Percentiles rank a stretch among this genome's conserved stretches.
phyloP scores from a whole-genome alignment of 805 yeast species.

The Candida awuae region DNA sequence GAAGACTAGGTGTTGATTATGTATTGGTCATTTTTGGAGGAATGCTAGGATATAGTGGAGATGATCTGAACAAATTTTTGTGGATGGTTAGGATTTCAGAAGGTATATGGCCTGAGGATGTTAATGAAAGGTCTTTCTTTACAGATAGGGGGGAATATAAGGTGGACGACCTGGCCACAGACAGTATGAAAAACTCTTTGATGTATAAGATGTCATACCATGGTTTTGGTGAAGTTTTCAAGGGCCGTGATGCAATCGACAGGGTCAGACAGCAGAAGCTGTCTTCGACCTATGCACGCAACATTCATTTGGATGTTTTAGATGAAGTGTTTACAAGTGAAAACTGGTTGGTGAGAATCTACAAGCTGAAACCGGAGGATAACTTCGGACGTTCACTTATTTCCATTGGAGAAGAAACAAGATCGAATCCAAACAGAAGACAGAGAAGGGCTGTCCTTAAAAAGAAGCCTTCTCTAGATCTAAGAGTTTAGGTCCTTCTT shows the following conservation, averaged over 20 bases:
- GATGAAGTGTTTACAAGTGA: conserved; percentile 95
- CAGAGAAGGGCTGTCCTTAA: conserved; percentile 22
- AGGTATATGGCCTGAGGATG: conserved; percentile 99
- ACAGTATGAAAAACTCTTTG: conserved; percentile 80
- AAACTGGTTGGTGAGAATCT: conserved; percentile 94
- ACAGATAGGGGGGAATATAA: conserved; percentile 81
- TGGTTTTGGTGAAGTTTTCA: conserved; percentile 67
- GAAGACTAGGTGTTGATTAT: conserved; percentile 91
- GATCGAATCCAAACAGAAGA: conserved; percentile 20
- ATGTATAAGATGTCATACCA: conserved; percentile 94
- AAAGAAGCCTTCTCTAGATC: conserved; percentile 26
- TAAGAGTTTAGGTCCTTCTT: conserved; percentile 9
- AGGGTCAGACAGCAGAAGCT: conserved; percentile 77
- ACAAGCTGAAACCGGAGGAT: conserved; percentile 84
- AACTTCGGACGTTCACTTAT: conserved; percentile 72
- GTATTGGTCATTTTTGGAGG: conserved; percentile 93
- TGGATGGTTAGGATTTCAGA: conserved; percentile 99
- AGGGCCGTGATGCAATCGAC: conserved; percentile 59
- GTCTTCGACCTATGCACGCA: conserved; percentile 22
- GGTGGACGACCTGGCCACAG: conserved; percentile 74
- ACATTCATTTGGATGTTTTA: conserved; percentile 60
- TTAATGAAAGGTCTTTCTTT: conserved; percentile 77
- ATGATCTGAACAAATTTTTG: conserved; percentile 89
- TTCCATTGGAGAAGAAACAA: conserved; percentile 48
- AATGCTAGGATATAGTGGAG: conserved; percentile 86